Evolutionary conservation across 2,329 filamentous ascomycete species (phyloP), one percentile per base, ranked within the genome.

Genomic region (Fusarium bulbicola): DNA sequence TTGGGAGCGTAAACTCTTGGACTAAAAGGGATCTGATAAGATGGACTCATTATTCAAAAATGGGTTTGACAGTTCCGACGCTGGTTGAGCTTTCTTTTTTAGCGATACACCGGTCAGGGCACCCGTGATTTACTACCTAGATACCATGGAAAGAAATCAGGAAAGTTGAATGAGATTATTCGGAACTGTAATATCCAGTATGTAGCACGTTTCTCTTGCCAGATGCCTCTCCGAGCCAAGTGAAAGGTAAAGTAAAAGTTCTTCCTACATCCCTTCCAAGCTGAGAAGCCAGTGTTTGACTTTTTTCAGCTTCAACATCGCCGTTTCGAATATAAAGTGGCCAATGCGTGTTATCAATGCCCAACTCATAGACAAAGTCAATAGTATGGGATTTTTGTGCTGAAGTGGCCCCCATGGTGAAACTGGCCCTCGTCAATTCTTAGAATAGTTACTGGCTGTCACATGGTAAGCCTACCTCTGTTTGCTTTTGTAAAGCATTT

Each of bases 361-460:
- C 49, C 26, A 37, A 20, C 8, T 36, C 24, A 18, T 13, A 7
- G n/a, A 36, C 4, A 49, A 28, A 58, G 30, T 26, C 4, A 12
- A 34, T 18, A 28, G 49, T 36, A n/a, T 58, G 54, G 42, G 14
- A 36, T 36, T 11, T 40, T 47, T n/a, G 9, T 50, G 56, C 24
- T 30, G 20, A 37, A 50, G 42, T 50, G 42, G 42, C 52, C 52
- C 28, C 42, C 9, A 16, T 70, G 66, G 47, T 70, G 65, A 69
- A 69, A 70, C 65, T 43, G 49, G 54, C 66, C 59, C 65, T 24
- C 14, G 66, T 43, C 65, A 36, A 56, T 45, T 28, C 46, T 28
- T 39, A 59, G 24, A 46, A 42, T 26, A 30, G 9, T 18, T 4
- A 42, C 37, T n/a, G 15, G 5, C 10, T n/a, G 13, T n/a, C 40